Conservation (phyloP, 1,284 basidiomycete genomes). For the Ceratobasidium sp. region DNA sequence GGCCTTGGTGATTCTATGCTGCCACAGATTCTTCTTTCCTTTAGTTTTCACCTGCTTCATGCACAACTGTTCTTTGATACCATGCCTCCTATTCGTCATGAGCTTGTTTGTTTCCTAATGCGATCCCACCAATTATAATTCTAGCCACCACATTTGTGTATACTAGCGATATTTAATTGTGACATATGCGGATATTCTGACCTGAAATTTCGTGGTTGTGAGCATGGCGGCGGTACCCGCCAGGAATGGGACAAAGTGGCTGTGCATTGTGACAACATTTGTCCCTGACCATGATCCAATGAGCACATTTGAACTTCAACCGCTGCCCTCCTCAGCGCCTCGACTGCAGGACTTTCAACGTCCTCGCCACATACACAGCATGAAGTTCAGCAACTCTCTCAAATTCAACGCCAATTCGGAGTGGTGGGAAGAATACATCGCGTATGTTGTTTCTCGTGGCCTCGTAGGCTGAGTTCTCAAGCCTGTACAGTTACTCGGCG, state of each 20-base stretch:
- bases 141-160: slow-evolving; percentile 32
- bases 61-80: slow-evolving; percentile 14
- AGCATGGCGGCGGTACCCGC: not conserved
- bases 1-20: slow-evolving; percentile 33
- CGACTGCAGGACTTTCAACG: not conserved
- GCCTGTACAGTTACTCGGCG: slow-evolving; percentile 67
- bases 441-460: slow-evolving; percentile 58
- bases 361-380: slow-evolving; percentile 38
- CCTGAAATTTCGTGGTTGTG: not conserved
- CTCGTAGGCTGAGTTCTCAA: slow-evolving; percentile 1
- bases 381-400: slow-evolving; percentile 66
- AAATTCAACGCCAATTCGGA: slow-evolving; percentile 94
- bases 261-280: slow-evolving; percentile 17
- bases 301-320: slow-evolving; percentile 29
- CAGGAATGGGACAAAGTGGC: slow-evolving; percentile 7
- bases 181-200: slow-evolving; percentile 13
- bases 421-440: slow-evolving; percentile 94
- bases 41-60: slow-evolving; percentile 10
- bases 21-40: not conserved
- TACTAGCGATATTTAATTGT: slow-evolving; percentile 31
- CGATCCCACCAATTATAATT: slow-evolving; percentile 33
- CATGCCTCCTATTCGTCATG: slow-evolving; percentile 3
- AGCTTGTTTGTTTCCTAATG: slow-evolving; percentile 28
- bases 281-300: slow-evolving; percentile 36
- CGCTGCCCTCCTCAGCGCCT: slow-evolving; percentile 3